Evolutionary conservation across 306 rosid species (phyloP), one percentile per base, ranked within the genome.

Genomic region (Acacia acuminata): DNA sequence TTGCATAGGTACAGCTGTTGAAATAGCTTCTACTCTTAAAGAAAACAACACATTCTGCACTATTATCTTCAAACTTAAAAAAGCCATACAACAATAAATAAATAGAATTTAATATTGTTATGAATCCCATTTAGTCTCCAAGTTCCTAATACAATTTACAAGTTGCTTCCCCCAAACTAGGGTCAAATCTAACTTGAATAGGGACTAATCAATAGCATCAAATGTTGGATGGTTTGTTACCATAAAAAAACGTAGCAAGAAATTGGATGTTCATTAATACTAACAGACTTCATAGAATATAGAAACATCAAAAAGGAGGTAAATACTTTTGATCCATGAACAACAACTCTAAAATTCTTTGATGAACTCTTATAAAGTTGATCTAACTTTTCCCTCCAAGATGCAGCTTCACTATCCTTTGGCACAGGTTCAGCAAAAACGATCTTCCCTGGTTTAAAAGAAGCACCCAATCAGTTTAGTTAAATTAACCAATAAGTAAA

Each of bases 311-410:
- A 70, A 77, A 47, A 76, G 51, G 47, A 70, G 55, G 32, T 63
- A 22, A 90, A 40, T 89, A 95, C 98, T 88, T 95, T 95, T 85
- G 98, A 95, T 88, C 98, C 98, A 78, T 95, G 98, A 77, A 93
- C 94, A 81, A 95, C 98, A 75, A 95, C 98, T 83, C 98, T 91
- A 83, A 95, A 95, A 80, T 94, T 93, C 84, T 93, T 97, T 14
- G 98, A 95, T 51, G 98, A 95, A 87, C 97, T 95, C 85, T 95
- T 95, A 83, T 91, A 95, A 83, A 95, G 97, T 78, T 91, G 98
- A 89, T 95, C 98, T 76, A 95, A 85, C 90, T 93, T 95, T 83
- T 95, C 98, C 88, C 97, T 93, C 98, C 98, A 95, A 71, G 92
- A 88, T 83, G 97, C 98, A 90, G 98, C 97, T 88, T 95, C 98